Evolutionary conservation across 2,329 filamentous ascomycete species (phyloP), one percentile per base, ranked within the genome.

Genomic region (Hymenoscyphus linearis): DNA sequence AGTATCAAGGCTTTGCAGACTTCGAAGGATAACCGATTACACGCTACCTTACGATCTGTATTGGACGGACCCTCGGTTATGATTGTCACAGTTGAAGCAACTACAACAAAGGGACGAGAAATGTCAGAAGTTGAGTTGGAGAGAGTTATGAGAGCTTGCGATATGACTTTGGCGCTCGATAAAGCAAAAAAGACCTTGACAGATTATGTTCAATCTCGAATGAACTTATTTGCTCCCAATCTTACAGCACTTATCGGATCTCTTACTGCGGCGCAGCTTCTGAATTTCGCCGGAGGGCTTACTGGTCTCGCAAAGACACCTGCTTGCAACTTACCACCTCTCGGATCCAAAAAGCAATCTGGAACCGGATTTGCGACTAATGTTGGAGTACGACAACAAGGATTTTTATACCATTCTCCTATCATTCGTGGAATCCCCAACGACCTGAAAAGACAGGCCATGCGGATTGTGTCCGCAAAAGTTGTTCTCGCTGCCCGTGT

Each of bases 141-240:
- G 56, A 82, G 84, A 27, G 87, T 97, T 22, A 78, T 88, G 31
- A 82, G 84, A 58, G 93, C 92, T 9, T 97, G 93, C 75, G 85
- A 92, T 66, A 95, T 96, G 85, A 88, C 91, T 10, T 81, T 98
- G n/a, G 83, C 87, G 40, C 85, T 99, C 10, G 91, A 98, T 73
- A 86, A 83, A 66, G 92, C 93, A 31, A 97, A 97, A 76, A 88
- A 84, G 64, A 89, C 87, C 0, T 82, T 99, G 59, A 96, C 91
- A 1, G 89, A 95, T 73, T 99, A 96, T 71, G 95, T 99, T 16
- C 91, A 97, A 76, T 97, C 93, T 37, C 90, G 95, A 64, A 98
- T 99, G 91, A 95, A 89, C 67, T 82, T 96, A 36, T 98, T 98
- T 72, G 95, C 95, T 4, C 95, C 95, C 0, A 99, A 99, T 70